Percentiles rank a stretch among this genome's conserved stretches.
Evolutionary conservation across 2,329 filamentous ascomycete genomes (phyloP).

Genomic region (Colletotrichum echinochloae): DNA sequence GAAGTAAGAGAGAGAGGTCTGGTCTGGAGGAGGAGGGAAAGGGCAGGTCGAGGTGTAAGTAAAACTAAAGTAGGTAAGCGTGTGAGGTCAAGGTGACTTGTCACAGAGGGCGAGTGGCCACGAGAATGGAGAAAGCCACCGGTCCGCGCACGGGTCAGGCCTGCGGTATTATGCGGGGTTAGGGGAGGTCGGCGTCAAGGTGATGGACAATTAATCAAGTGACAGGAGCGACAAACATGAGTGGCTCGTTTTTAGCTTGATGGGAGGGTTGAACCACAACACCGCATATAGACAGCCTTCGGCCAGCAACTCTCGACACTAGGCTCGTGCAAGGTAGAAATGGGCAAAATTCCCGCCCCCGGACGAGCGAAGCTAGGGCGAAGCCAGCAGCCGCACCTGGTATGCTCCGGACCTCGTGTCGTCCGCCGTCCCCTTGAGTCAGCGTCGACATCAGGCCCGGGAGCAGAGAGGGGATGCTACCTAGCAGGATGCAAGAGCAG

Average conservation of each 20-base stretch:
- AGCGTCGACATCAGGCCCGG: neutral
- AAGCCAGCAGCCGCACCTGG: neutral
- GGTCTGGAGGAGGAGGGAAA: neutral
- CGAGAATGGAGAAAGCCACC: constrained; percentile 31
- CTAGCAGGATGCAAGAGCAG: neutral
- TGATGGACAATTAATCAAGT: constrained; percentile 36
- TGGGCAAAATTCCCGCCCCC: constrained; percentile 36
- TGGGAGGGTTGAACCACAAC: constrained; percentile 29
- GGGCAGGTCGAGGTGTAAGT: neutral
- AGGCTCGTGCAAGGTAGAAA: constrained; percentile 35
- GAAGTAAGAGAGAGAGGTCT: neutral
- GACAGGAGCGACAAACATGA: constrained; percentile 33
- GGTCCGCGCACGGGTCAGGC: constrained; percentile 31
- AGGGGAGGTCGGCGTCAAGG: constrained; percentile 21
- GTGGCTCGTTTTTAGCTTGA: constrained; percentile 27
- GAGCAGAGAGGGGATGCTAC: neutral
- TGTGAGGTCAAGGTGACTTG: constrained; percentile 34
- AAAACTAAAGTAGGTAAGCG: neutral
- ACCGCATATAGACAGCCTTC: constrained; percentile 29
- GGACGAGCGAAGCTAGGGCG: constrained; percentile 24
- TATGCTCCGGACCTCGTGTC: constrained; percentile 2
- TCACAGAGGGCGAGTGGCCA: constrained; percentile 33
- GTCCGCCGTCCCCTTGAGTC: neutral
- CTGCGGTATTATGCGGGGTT: constrained; percentile 31
- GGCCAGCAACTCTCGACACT: constrained; percentile 27